Percentiles rank a stretch among this genome's conserved stretches.
Evolutionary conservation across 805 yeast genomes (phyloP).

Genomic region (Cyberlindnera nakhonratchasimensis): DNA sequence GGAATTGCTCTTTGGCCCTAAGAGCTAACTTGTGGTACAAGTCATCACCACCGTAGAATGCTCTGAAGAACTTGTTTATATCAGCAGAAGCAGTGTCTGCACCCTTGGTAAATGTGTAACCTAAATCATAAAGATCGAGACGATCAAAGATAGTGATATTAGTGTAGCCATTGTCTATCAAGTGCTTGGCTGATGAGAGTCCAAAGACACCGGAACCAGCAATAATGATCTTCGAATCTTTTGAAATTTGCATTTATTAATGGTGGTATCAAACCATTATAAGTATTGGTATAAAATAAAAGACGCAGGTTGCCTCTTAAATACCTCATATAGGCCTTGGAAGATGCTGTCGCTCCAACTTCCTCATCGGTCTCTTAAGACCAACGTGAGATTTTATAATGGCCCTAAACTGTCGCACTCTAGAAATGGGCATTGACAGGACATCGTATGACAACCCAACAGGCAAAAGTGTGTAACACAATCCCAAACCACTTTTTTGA

Average conservation of each 20-base stretch:
- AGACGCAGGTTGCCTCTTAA: too few species aligned
- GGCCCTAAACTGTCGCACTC: background rate
- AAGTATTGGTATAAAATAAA: too few species aligned
- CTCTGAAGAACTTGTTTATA: constrained; percentile 38
- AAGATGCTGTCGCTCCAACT: constrained; percentile 6
- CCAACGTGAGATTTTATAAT: too few species aligned
- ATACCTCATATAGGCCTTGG: too few species aligned
- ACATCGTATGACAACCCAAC: too few species aligned
- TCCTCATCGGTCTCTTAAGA: constrained; percentile 7
- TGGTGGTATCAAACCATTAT: too few species aligned
- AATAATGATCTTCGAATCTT: constrained; percentile 31
- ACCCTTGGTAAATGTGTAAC: constrained; percentile 34
- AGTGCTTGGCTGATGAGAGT: constrained; percentile 41
- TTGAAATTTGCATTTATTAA: constrained; percentile 1
- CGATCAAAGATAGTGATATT: constrained; percentile 39
- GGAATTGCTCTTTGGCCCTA: constrained; percentile 15
- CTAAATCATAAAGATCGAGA: constrained; percentile 28
- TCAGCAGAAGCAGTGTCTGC: constrained; percentile 42
- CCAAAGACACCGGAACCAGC: constrained; percentile 54
- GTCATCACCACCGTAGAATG: constrained; percentile 34
- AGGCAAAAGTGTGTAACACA: too few species aligned
- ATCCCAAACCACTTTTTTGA: too few species aligned
- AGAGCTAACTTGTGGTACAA: constrained; percentile 31
- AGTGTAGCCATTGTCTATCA: constrained; percentile 35
- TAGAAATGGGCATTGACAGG: background rate